Evolutionary conservation across 78 protist species (phyloP).

Genomic region (Diacronema lutheri): DNA sequence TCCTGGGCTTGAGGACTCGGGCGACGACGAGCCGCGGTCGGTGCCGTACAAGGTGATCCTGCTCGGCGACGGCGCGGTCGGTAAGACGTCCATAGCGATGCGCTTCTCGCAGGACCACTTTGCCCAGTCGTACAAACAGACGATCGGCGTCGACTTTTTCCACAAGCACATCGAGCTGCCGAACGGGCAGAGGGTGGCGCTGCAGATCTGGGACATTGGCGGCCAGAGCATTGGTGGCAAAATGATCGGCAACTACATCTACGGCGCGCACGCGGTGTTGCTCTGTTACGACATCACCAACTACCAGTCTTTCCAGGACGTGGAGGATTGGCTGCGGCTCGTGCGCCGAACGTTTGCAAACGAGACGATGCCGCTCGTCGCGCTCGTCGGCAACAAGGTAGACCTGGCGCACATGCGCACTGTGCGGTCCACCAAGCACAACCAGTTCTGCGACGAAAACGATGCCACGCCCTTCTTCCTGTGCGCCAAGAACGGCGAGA

Average conservation of each 20-base stretch:
- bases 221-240: constrained; percentile 76
- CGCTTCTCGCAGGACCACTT: constrained; percentile 57
- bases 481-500: constrained; percentile 69
- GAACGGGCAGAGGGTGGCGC: constrained; percentile 3
- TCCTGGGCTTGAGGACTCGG: constrained; percentile 4
- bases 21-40: constrained; percentile 20
- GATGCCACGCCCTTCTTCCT: constrained; percentile 15
- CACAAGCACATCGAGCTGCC: constrained; percentile 49
- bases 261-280: constrained; percentile 55
- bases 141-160: constrained; percentile 77
- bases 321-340: constrained; percentile 50
- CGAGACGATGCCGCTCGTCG: constrained; percentile 25
- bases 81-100: constrained; percentile 64
- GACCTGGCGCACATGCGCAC: constrained; percentile 52
- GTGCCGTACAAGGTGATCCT: constrained; percentile 48
- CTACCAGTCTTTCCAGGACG: constrained; percentile 53
- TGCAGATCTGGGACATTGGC: constrained; percentile 81
- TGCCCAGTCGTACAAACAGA: constrained; percentile 65
- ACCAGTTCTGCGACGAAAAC: constrained; percentile 26
- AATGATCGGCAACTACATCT: constrained; percentile 69
- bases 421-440: constrained; percentile 44
- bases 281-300: constrained; percentile 66
- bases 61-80: constrained; percentile 77
- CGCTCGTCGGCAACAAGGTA: constrained; percentile 61
- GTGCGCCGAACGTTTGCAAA: background rate